phyloP scores from a whole-genome alignment of 352 stramenopile genomes.

The Phytophthora pinifolia region DNA sequence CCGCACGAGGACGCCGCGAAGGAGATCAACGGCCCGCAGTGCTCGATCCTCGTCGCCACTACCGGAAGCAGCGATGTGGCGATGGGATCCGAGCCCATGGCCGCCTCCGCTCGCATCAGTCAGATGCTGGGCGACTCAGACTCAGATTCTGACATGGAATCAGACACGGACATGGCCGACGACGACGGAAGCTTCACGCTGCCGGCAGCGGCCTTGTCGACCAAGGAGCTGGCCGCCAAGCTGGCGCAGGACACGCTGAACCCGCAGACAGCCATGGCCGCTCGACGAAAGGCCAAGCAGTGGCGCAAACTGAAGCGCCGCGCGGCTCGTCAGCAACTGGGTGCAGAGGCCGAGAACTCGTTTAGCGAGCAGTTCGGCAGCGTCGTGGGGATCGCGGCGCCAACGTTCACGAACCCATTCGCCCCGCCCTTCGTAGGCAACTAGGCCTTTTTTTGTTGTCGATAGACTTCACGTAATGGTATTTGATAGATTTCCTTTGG shows the following conservation, averaged over 20 bases:
- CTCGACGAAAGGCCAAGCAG: slow-evolving; percentile 67
- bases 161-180: slow-evolving; percentile 51
- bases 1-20: slow-evolving; percentile 30
- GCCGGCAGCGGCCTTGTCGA: slow-evolving; percentile 23
- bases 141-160: slow-evolving; percentile 59
- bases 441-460: slow-evolving; percentile 12
- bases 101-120: slow-evolving; percentile 37
- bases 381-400: slow-evolving; percentile 39
- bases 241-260: slow-evolving; percentile 59
- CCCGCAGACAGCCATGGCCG: slow-evolving; percentile 51
- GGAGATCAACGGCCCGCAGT: slow-evolving; percentile 36
- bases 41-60: slow-evolving; percentile 40
- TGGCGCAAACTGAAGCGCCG: slow-evolving; percentile 79
- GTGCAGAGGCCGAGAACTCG: slow-evolving; percentile 44
- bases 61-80: slow-evolving; percentile 15
- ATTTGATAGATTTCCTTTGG: slow-evolving; percentile 32
- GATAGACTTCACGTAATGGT: slow-evolving; percentile 26
- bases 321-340: slow-evolving; percentile 60
- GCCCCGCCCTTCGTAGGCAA: slow-evolving; percentile 20
- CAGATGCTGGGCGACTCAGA: slow-evolving; percentile 49
- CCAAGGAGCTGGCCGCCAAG: slow-evolving; percentile 52
- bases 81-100: slow-evolving; percentile 18
- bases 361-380: slow-evolving; percentile 62
- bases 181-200: slow-evolving; percentile 19
- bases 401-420: slow-evolving; percentile 25